Base-by-base conservation (phyloP, 495 filamentous ascomycete genomes). In the Penicillium turbatum region DNA sequence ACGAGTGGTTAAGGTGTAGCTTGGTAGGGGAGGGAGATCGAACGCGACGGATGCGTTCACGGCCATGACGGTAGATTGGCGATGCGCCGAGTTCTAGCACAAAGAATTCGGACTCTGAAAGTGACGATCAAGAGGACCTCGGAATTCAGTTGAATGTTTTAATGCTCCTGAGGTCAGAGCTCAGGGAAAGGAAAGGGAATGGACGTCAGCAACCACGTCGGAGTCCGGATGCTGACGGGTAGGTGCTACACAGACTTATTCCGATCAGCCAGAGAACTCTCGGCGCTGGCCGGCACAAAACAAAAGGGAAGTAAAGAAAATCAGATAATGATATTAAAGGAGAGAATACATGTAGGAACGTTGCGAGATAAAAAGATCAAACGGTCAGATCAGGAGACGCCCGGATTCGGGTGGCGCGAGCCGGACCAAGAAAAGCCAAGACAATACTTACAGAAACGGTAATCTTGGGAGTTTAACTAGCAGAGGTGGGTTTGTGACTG, bases 1-100 rank as follows among this genome's bases (percentile, higher is more conserved):
- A 27, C 85, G 82, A 7, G 84, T 83, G 42, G 72, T 72, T 15
- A 88, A 68, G 26, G 81, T 82, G 72, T 90, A 93, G 19, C 79
- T 67, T 31, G 92, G 89, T 21, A 95, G 82, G 26, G 89, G 89
- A 51, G 91, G 91, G 35, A 96, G 80, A 54, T 76, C 72, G 55
- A 62, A 69, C 53, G 67, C 60, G 60, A 69, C 55, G 19, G 75
- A 72, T 24, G 71, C 55, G 57, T 78, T 78, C 42, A 60, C 56
- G 26, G 71, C 67, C 72, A 75, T 75, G 53, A 29, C 61, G 58
- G 39, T 44, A 7, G 45, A 54, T 17, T 48, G 38, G 15, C 42
- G 27, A 51, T 15, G 42, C 41, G 39, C 27, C 46, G 13, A 27
- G 26, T 8, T 29, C n/a, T 31, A 19, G 24, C 44, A 38, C 51